phyloP scores from a whole-genome alignment of 345 rosid species.

The Gossypium anomalum region DNA sequence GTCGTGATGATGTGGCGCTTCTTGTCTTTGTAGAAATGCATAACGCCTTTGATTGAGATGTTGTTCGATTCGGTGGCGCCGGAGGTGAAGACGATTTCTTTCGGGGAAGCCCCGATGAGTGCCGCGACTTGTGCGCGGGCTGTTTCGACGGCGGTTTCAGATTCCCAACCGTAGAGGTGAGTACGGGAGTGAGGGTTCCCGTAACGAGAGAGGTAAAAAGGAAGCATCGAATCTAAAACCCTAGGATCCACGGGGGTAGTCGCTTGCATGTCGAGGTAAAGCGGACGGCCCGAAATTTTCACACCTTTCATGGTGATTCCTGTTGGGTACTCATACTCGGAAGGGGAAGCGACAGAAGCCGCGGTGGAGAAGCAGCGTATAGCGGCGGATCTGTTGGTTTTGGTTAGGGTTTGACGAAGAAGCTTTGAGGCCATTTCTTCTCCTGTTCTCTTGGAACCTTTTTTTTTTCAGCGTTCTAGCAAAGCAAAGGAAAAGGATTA shows the following conservation, averaged over 20 bases:
- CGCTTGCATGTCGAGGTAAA: conserved; percentile 76
- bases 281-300: conserved; percentile 57
- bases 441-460: neutral
- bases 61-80: conserved; percentile 97
- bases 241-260: conserved; percentile 95
- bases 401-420: conserved; percentile 23
- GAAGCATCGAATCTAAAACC: conserved; percentile 82
- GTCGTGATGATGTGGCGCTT: conserved; percentile 86
- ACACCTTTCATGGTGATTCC: conserved; percentile 57
- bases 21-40: conserved; percentile 90
- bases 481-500: neutral
- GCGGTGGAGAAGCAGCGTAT: conserved; percentile 31
- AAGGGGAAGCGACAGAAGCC: conserved; percentile 15
- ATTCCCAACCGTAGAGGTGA: conserved; percentile 96
- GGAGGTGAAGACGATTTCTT: conserved; percentile 83
- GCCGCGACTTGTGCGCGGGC: conserved; percentile 73
- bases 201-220: conserved; percentile 57
- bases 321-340: conserved; percentile 42
- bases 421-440: conserved; percentile 49
- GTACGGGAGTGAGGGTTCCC: conserved; percentile 98
- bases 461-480: neutral
- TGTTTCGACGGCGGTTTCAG: conserved; percentile 76
- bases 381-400: neutral
- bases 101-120: conserved; percentile 79
- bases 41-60: conserved; percentile 78